Conservation (phyloP, 225 moss, liverwort and hornwort species). For the Polytrichum formosum region DNA sequence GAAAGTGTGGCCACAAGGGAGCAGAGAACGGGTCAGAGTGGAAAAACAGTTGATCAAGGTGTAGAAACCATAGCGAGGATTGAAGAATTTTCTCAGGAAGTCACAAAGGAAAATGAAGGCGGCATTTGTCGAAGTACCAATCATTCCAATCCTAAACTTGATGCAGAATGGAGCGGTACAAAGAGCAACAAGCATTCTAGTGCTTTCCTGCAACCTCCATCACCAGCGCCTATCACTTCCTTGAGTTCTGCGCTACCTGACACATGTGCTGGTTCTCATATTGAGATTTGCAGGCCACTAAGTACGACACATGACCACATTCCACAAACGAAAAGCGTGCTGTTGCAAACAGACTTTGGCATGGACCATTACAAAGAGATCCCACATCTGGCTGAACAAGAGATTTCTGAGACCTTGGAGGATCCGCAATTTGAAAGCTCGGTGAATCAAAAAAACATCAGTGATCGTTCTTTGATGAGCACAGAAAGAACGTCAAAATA, state of each 20-base stretch:
- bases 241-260: conserved; percentile 16
- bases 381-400: conserved; percentile 1
- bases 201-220: conserved; percentile 7
- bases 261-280: conserved; percentile 6
- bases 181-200: conserved; percentile 12
- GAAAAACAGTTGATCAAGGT: too few species aligned
- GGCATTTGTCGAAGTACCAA: too few species aligned
- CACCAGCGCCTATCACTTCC: conserved; percentile 18
- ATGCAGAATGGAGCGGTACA: conserved; percentile 7
- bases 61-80: conserved; percentile 20
- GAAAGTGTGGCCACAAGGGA: too few species aligned
- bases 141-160: too few species aligned
- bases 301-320: conserved; percentile 21
- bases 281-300: conserved; percentile 20
- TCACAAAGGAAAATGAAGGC: conserved; percentile 24
- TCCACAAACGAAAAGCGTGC: conserved; percentile 17
- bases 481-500: conserved; percentile 47
- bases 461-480: conserved; percentile 40
- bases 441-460: conserved; percentile 19
- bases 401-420: conserved; percentile 10
- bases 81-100: conserved; percentile 29
- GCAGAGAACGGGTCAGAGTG: too few species aligned
- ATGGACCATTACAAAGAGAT: conserved; percentile 18
- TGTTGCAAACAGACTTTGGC: conserved; percentile 30
- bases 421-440: conserved; percentile 4